Evolutionary conservation across 768 basidiomycete species (phyloP).

Genomic region (Thelephora aurantiotincta): DNA sequence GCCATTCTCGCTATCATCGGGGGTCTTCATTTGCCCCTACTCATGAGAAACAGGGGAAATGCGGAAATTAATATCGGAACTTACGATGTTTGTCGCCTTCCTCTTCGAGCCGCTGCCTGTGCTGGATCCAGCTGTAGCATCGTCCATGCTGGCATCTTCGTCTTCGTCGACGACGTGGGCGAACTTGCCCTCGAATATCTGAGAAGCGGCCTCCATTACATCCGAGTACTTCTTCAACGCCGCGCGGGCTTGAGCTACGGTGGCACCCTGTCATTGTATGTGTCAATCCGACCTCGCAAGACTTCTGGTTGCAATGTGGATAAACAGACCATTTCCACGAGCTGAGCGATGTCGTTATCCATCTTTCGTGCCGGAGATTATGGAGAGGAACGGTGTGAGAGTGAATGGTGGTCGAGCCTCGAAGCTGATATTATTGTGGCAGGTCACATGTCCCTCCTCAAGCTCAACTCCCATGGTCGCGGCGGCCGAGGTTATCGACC

Average conservation of each 20-base stretch:
- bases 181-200: conserved; percentile 74
- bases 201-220: conserved; percentile 86
- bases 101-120: conserved; percentile 5
- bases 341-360: conserved; percentile 20
- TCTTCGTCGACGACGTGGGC: conserved; percentile 54
- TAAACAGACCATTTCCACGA: conserved; percentile 20
- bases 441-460: too few species aligned
- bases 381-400: background rate
- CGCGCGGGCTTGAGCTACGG: conserved; percentile 64
- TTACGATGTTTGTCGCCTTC: conserved; percentile 5
- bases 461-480: too few species aligned
- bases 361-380: conserved; percentile 8
- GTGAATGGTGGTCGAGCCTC: background rate
- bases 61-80: conserved; percentile 16
- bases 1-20: conserved; percentile 32
- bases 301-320: background rate
- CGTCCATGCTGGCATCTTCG: conserved; percentile 14
- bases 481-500: too few species aligned
- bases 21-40: conserved; percentile 13
- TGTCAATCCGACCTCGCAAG: background rate
- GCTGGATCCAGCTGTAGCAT: background rate
- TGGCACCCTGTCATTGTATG: conserved; percentile 54
- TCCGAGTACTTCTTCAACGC: conserved; percentile 74
- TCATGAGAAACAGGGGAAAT: background rate
- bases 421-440: too few species aligned